A percentile compares a stretch with the other conserved stretches of the same genome.
These are phyloP conservation scores for Psidium guajava DNA, from an alignment of 345 rosid genomes.

Conservation along the genomic window DNA sequence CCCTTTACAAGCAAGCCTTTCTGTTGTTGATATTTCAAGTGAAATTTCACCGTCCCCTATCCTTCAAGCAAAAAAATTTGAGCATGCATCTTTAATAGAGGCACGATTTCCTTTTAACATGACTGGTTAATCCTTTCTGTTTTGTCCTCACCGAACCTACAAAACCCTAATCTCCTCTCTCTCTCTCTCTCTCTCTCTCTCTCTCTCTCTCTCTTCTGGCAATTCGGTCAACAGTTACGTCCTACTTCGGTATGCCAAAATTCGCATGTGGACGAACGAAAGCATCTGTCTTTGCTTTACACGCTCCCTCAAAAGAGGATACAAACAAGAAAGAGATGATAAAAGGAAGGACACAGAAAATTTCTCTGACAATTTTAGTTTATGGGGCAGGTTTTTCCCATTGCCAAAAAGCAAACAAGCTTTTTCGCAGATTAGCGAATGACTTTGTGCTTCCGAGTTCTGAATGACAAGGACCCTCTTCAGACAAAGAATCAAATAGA, in stretches of 20 bases:
- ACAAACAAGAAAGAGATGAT: background rate
- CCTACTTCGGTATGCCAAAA: background rate
- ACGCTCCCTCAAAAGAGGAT: background rate
- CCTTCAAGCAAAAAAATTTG: background rate
- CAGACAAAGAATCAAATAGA: background rate
- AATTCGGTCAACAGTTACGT: background rate
- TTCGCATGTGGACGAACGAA: background rate
- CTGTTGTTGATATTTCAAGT: background rate
- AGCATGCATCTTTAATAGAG: background rate
- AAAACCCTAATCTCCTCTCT: background rate
- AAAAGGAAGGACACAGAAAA: background rate
- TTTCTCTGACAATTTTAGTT: background rate
- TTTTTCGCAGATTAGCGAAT: background rate
- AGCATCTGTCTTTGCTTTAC: background rate
- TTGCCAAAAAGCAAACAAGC: background rate
- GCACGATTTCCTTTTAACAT: background rate
- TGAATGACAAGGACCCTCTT: background rate
- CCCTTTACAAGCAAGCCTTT: background rate
- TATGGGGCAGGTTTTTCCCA: background rate
- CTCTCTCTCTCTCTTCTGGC: background rate
- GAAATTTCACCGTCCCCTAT: background rate
- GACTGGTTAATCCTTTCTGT: background rate
- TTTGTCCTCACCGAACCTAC: background rate
- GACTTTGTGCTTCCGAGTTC: background rate
- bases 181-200: background rate